Evolutionary conservation across 148 eudicot genomes (phyloP).

Genomic region (Euryodendron excelsum): DNA sequence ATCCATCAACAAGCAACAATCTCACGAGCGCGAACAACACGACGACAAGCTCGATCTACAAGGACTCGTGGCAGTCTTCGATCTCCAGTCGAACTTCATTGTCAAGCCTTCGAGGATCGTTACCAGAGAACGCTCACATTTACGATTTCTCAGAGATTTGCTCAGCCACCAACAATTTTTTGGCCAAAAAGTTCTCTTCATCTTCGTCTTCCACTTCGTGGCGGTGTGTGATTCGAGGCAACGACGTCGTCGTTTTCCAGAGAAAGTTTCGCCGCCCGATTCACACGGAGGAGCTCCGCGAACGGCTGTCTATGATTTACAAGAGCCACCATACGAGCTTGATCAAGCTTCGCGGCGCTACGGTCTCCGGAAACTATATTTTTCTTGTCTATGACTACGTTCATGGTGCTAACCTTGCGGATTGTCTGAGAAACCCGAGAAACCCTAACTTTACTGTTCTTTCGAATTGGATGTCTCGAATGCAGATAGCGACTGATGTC

Average conservation of each 20-base stretch:
- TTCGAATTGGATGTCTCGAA: constrained; percentile 62
- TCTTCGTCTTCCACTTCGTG: constrained; percentile 77
- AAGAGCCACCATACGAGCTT: constrained; percentile 70
- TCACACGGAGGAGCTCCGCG: constrained; percentile 39
- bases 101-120: constrained; percentile 49
- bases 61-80: constrained; percentile 39
- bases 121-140: constrained; percentile 54
- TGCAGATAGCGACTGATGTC: constrained; percentile 58
- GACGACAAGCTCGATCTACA: constrained; percentile 19
- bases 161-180: constrained; percentile 54
- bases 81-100: constrained; percentile 37
- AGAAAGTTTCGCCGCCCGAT: constrained; percentile 56
- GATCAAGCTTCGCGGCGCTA: constrained; percentile 63
- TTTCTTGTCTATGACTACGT: constrained; percentile 72
- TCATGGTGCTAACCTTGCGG: constrained; percentile 56
- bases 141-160: constrained; percentile 58
- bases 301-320: constrained; percentile 45
- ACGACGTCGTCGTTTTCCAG: constrained; percentile 46
- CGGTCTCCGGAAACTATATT: constrained; percentile 50
- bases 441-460: constrained; percentile 69
- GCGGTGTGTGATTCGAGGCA: constrained; percentile 49
- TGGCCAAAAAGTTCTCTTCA: constrained; percentile 45
- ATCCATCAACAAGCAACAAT: constrained; percentile 14
- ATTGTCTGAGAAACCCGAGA: constrained; percentile 65
- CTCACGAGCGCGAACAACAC: constrained; percentile 5